These are phyloP conservation scores for Phytophthora fragariaefolia DNA, from an alignment of 352 stramenopile genomes.

Conservation along the genomic window DNA sequence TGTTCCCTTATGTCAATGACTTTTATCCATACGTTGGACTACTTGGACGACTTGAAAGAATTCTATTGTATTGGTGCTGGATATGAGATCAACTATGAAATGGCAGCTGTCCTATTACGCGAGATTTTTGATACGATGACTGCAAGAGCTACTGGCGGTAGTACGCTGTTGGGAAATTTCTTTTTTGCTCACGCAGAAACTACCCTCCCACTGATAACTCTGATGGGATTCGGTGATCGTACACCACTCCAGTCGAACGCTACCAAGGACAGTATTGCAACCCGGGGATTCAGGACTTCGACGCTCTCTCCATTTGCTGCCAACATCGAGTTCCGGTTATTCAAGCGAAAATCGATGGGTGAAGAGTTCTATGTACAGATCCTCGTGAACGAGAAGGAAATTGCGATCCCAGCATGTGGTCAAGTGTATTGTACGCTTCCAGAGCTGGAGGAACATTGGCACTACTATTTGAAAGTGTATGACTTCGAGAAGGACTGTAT, in stretches of 20 bases:
- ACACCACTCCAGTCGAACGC: slow-evolving; percentile 38
- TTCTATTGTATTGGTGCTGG: slow-evolving; percentile 57
- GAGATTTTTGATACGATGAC: slow-evolving; percentile 45
- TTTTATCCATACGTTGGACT: slow-evolving; percentile 47
- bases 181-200: slow-evolving; percentile 68
- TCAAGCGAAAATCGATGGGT: slow-evolving; percentile 19
- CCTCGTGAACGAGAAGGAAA: slow-evolving; percentile 51
- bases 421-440: slow-evolving; percentile 32
- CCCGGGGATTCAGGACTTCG: slow-evolving; percentile 48
- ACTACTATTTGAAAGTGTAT: slow-evolving; percentile 45
- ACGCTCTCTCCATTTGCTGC: slow-evolving; percentile 51
- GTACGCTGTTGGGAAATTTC: slow-evolving; percentile 39
- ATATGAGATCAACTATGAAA: slow-evolving; percentile 63
- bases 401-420: slow-evolving; percentile 34
- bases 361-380: slow-evolving; percentile 47
- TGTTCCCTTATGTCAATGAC: slow-evolving; percentile 47
- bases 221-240: slow-evolving; percentile 50
- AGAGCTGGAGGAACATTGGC: slow-evolving; percentile 37
- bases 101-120: slow-evolving; percentile 46
- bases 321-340: slow-evolving; percentile 62
- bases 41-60: slow-evolving; percentile 48
- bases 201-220: slow-evolving; percentile 55
- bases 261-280: slow-evolving; percentile 33
- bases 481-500: slow-evolving; percentile 39
- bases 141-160: slow-evolving; percentile 6